These are phyloP conservation scores for Dicorynia guianensis DNA, from an alignment of 306 rosid genomes.

Conservation along the genomic window DNA sequence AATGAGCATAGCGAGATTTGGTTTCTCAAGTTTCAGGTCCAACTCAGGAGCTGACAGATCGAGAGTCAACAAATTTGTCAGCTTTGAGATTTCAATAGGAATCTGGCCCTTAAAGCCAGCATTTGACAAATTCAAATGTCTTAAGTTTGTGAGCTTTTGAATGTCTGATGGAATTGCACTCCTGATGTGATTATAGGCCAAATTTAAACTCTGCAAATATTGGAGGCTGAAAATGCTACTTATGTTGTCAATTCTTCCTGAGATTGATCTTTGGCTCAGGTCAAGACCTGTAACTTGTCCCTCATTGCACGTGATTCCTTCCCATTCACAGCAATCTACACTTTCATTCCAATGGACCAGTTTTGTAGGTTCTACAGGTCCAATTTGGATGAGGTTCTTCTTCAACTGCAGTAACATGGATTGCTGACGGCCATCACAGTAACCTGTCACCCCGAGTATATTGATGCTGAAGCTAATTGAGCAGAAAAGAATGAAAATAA, in stretches of 20 bases:
- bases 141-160: conserved; percentile 23
- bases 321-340: conserved; percentile 48
- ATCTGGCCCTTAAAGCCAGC: conserved; percentile 24
- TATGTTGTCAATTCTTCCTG: neutral
- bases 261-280: neutral
- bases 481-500: too few species aligned
- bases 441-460: too few species aligned
- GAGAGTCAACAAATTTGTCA: conserved; percentile 24
- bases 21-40: neutral
- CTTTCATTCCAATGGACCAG: conserved; percentile 38
- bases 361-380: neutral
- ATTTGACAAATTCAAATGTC: neutral
- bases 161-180: conserved; percentile 15
- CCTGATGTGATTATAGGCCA: neutral
- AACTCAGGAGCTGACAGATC: neutral
- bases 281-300: neutral
- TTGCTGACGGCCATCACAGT: too few species aligned
- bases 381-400: neutral
- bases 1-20: neutral
- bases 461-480: too few species aligned
- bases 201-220: conserved; percentile 6
- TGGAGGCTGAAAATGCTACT: conserved; percentile 3
- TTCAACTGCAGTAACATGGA: conserved; percentile 3
- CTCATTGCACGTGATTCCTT: conserved; percentile 16
- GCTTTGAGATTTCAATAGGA: conserved; percentile 6